Base-by-base conservation (phyloP, 2,329 filamentous ascomycete genomes). In the Dryadomyces sulphureus region DNA sequence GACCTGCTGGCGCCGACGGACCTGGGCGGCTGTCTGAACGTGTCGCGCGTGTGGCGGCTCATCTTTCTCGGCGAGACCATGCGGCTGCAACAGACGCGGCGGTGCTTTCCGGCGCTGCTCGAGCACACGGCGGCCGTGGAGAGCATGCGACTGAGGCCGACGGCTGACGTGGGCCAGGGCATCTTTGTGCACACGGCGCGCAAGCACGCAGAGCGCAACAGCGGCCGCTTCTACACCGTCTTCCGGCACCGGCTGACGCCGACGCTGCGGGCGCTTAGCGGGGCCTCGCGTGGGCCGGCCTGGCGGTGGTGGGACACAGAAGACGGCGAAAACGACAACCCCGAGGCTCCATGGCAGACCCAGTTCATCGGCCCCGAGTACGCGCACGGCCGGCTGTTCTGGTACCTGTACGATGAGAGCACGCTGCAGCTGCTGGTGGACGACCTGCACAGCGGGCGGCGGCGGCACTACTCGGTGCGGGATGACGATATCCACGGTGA, bases 1-100 rank as follows among this genome's bases (percentile, higher is more conserved):
- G 20, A 46, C 27, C 41, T 34, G 3, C 48, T 55, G 16, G 48
- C 46, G 4, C 45, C 47, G 6, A 40, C 32, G 3, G 52, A 54
- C 27, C 19, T 55, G 14, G 50, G 52, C 21, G 21, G 30, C 41
- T 53, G 49, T 19, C 22, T 54, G 4, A 17, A 51, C 12, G 54
- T 55, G 14, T 54, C 52, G 7, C 27, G 27, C 11, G 16, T 11
- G 3, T 55, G 54, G 54, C 47, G 46, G 2, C 9, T 2, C 4
- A 14, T 41, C 1, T 40, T 54, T 4, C 39, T 53, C 27, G 38
- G 47, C 20, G 32, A 41, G 16, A n/a, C 35, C 2, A 24, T 49
- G 35, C 38, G 48, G 1, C 24, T 25, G 17, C 16, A 16, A 2
- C 45, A 51, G 25, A 41, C 45, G 4, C 43, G 43, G 11, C 46